These are phyloP conservation scores for Arabis alpina DNA, from an alignment of 345 rosid species.

Conservation along the genomic window DNA sequence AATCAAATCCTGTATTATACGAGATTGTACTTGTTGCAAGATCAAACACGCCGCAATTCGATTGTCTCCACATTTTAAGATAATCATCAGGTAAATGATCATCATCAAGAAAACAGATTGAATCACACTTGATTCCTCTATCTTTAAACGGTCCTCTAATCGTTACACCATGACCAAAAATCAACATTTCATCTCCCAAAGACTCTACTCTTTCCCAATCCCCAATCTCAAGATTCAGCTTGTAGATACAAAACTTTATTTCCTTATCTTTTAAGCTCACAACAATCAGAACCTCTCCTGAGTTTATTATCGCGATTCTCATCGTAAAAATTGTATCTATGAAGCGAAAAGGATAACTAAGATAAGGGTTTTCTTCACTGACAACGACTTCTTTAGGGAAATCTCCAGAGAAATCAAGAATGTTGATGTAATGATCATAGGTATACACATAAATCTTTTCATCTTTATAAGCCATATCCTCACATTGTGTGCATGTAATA, in stretches of 20 bases:
- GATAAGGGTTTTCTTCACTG: slow-evolving; percentile 22
- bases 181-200: slow-evolving; percentile 34
- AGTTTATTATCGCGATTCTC: neutral
- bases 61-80: neutral
- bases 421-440: slow-evolving; percentile 22
- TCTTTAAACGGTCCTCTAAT: slow-evolving; percentile 28
- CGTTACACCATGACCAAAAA: slow-evolving; percentile 29
- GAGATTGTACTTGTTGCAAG: slow-evolving; percentile 13
- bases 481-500: slow-evolving; percentile 36
- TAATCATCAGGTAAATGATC: slow-evolving; percentile 10
- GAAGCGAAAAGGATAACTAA: slow-evolving; percentile 19
- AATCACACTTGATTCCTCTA: slow-evolving; percentile 28
- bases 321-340: neutral
- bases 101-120: slow-evolving; percentile 19
- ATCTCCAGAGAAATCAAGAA: slow-evolving; percentile 20
- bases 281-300: slow-evolving; percentile 29
- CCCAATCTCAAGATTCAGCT: slow-evolving; percentile 22
- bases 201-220: slow-evolving; percentile 27
- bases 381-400: neutral
- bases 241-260: slow-evolving; percentile 14
- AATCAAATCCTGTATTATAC: slow-evolving; percentile 2
- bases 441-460: slow-evolving; percentile 31
- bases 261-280: neutral
- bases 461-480: slow-evolving; percentile 28
- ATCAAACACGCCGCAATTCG: slow-evolving; percentile 13